Evolutionary conservation across 345 rosid genomes (phyloP), one percentile per base, ranked within the genome.

Genomic region (Turritis glabra): DNA sequence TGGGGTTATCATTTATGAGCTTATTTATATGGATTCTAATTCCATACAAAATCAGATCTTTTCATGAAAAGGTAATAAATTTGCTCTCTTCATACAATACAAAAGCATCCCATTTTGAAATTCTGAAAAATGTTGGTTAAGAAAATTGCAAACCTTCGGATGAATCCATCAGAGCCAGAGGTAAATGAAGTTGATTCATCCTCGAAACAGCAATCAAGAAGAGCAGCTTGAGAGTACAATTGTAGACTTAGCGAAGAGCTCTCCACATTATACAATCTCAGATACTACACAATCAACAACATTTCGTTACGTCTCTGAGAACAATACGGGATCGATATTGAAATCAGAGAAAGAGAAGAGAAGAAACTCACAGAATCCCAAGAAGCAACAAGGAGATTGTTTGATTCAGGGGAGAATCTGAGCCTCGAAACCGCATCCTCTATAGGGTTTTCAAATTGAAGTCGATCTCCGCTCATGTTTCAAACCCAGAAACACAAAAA

Each of bases 151-250:
- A 72, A 95, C 98, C 97, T 92, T 82, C 80, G 80, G 52, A 96
- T 84, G 25, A 72, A 81, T 30, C 99, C 97, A 79, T 92, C 93
- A 27, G 96, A 85, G 7, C 68, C 94, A n/a, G 85, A 92, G 32
- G 64, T 77, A 51, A 81, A 82, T 0, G 88, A 90, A 44, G 79
- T 79, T 3, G 85, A 77, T 43, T 90, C 96, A 11, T 74, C 73
- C 69, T 72, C 84, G 78, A 87, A 95, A 70, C 97, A 95, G 52
- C 95, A 95, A 76, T 90, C 88, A 32, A 95, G 91, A 71, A 95
- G 92, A 8, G 96, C 85, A 32, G 88, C 86, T 1, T 70, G 73
- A 4, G 83, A 77, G 37, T 83, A 73, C 58, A 86, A 77, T 62
- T 86, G 84, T 1, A 84, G 70, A 59, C 83, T 84, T 27, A 90